A percentile compares a stretch with the other conserved stretches of the same genome.
These are phyloP conservation scores for Lignosus rhinocerotis DNA, from an alignment of 1,284 basidiomycete species.

Conservation along the genomic window DNA sequence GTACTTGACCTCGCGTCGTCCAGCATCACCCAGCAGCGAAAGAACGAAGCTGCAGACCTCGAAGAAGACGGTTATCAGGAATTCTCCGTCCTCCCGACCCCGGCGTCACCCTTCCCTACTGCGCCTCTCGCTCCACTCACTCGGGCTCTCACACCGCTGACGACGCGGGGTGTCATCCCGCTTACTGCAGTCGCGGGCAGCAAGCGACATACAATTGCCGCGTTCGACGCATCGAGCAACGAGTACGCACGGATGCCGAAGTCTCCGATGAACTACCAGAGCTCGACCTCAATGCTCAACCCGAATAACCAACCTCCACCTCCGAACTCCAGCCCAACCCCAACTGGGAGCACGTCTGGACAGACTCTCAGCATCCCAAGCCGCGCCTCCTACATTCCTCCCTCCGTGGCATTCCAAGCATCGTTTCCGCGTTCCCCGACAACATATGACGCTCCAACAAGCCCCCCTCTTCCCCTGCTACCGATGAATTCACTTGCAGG, in stretches of 20 bases:
- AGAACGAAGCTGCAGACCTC: conserved; percentile 4
- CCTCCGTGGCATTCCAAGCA: conserved; percentile 38
- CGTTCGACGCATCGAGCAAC: conserved; percentile 23
- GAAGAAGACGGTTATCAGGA: conserved; percentile 26
- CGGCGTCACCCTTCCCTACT: conserved; percentile 70
- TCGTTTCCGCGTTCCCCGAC: conserved; percentile 47
- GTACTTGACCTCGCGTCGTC: conserved; percentile 69
- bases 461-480: conserved; percentile 29
- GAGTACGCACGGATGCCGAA: conserved; percentile 24
- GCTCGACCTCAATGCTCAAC: conserved; percentile 36
- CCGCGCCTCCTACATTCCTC: conserved; percentile 37
- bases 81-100: conserved; percentile 63
- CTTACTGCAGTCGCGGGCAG: conserved; percentile 47
- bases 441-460: conserved; percentile 45
- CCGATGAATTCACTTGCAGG: conserved; percentile 14
- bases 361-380: conserved; percentile 21
- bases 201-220: conserved; percentile 58
- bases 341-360: conserved; percentile 14
- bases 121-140: conserved; percentile 18
- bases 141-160: conserved; percentile 17
- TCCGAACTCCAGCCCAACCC: conserved; percentile 23
- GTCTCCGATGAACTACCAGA: conserved; percentile 40
- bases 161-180: conserved; percentile 31
- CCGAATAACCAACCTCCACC: conserved; percentile 34
- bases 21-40: conserved; percentile 13